Evolutionary conservation across 192 early-diverging fungal species (phyloP), one percentile per base, ranked within the genome.

Genomic region (Podila clonocystis): DNA sequence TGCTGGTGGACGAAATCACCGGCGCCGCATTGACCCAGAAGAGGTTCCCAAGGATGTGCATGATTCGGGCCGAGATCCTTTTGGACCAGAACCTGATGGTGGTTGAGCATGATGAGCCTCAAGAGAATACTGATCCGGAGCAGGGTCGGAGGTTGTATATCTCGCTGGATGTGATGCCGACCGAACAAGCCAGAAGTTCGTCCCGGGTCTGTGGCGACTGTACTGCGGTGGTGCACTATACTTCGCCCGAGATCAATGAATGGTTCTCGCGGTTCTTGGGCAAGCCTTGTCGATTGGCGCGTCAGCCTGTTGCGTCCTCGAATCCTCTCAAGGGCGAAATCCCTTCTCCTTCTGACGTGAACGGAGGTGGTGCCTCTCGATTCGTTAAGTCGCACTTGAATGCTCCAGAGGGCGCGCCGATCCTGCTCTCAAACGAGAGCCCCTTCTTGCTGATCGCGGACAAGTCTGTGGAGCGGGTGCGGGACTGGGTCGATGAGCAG

Each of bases 371-470:
- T 28, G 17, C 72, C 2, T 74, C 67, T 1, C 71, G 80, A 6
- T 78, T 82, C 34, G 63, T 84, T 28, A 85, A 86, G 68, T 72
- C 74, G 28, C 71, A 87, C 59, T 50, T 83, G 62, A 70, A 76
- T 30, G 76, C 79, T n/a, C 65, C 77, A 4, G 68, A 31, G 13
- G 71, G 67, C 2, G 65, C 75, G 11, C 74, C 75, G 13, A 74
- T 89, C 24, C 85, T 90, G 13, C 88, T 96, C 65, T 91, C 91
- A 48, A 96, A 94, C 68, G 86, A 92, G 64, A 88, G 93, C 26
- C 93, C 90, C 34, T 92, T 92, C 69, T 82, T 95, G 31, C 50
- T 95, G 68, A 87, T 94, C 29, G 88, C 90, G 15, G 64, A 73
- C 24, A 77, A 89, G 45, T 93, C 90, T 58, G 87, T 90, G 1